Base-by-base conservation (phyloP, 805 yeast genomes). In the Saccharomycopsis babjevae region DNA sequence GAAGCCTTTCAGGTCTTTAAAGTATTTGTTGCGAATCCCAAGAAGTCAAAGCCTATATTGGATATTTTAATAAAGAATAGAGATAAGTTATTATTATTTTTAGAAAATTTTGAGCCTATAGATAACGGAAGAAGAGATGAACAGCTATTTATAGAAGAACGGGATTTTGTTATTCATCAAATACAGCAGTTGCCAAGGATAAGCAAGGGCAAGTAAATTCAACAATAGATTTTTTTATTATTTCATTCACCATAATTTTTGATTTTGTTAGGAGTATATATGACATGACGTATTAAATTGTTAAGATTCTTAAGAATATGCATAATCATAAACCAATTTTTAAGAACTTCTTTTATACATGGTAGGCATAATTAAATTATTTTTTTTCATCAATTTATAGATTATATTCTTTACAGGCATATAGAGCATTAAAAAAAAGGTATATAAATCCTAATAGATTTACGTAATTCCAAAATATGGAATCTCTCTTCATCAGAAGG, bases 1-100 rank as follows among this genome's bases (percentile, higher is more conserved):
- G 98, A 94, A 71, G 91, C 96, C 3, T 94, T 94, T 70, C 92
- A 94, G 66, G 86, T 93, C 43, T 93, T 94, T 76, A 94, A 93
- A 74, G 88, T 92, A 46, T 90, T 94, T 73, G 91, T 91, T n/a
- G 98, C 97, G 4, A 94, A 94, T 72, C 99, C 99, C 5, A 84
- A 86, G 65, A 92, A 92, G 71, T 79, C 90, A 1, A 90, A 86
- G 70, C 83, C 86, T 7, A 84, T 94, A 1, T 74, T 81, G 59
- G 97, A 93, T 71, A 88, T 93, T 22, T 76, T 94, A 66, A 82
- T 85, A 55, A 91, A 92, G 69, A 94, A 94, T 72, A 83, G 90
- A 68, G 87, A 83, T 50, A 89, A 88, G 68, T 79, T 93, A 64
- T 71, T 92, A 43, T 77, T 77, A 38, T 90, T 89, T 69, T 79